These are phyloP conservation scores for Termitomyces eurrhizus DNA, from an alignment of 768 basidiomycete genomes.

Conservation along the genomic window DNA sequence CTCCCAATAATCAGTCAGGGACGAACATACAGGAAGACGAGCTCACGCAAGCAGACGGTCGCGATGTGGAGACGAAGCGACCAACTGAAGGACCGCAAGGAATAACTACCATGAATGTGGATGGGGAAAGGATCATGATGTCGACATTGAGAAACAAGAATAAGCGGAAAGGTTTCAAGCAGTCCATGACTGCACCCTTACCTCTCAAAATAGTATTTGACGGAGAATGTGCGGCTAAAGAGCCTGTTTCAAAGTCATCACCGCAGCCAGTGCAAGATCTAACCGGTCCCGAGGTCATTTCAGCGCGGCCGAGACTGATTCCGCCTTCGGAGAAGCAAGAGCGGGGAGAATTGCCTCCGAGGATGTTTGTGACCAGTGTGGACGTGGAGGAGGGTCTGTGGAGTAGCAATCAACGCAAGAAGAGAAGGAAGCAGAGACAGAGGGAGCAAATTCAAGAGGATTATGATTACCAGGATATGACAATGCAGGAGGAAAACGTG, in stretches of 20 bases:
- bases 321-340: conserved; percentile 63
- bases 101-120: conserved; percentile 11
- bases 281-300: conserved; percentile 2
- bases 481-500: conserved; percentile 13
- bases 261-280: conserved; percentile 7
- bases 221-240: conserved; percentile 4
- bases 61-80: conserved; percentile 11
- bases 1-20: neutral
- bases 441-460: conserved; percentile 10
- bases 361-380: conserved; percentile 68
- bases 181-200: conserved; percentile 38
- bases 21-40: neutral
- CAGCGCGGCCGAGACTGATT: conserved; percentile 35
- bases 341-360: conserved; percentile 46
- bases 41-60: conserved; percentile 2
- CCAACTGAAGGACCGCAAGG: neutral
- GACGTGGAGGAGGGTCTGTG: conserved; percentile 58
- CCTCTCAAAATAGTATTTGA: conserved; percentile 54
- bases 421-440: conserved; percentile 31
- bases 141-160: conserved; percentile 68
- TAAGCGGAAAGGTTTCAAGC: conserved; percentile 66
- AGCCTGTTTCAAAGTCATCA: neutral
- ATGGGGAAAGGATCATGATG: conserved; percentile 34
- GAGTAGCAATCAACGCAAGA: conserved; percentile 22
- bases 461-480: conserved; percentile 5